phyloP scores from a whole-genome alignment of 805 yeast genomes.

The Monosporozyma servazzii region DNA sequence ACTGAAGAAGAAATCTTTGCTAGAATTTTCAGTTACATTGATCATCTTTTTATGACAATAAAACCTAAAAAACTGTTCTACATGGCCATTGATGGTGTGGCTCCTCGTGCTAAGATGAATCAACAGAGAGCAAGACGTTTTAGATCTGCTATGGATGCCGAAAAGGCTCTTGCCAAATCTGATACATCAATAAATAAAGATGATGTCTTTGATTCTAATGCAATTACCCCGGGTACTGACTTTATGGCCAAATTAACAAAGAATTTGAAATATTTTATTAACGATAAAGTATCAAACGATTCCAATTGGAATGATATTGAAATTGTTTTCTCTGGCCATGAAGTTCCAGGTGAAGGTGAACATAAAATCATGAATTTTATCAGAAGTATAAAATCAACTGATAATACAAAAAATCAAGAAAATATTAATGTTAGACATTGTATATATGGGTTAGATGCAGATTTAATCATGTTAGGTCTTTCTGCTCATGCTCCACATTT shows the following conservation, averaged over 20 bases:
- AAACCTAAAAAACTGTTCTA: constrained; percentile 79
- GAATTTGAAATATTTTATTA: constrained; percentile 77
- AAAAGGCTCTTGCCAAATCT: constrained; percentile 66
- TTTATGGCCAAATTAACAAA: constrained; percentile 84
- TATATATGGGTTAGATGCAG: constrained; percentile 93
- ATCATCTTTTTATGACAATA: constrained; percentile 80
- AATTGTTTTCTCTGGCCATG: constrained; percentile 81
- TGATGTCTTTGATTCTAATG: constrained; percentile 76
- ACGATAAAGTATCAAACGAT: constrained; percentile 79
- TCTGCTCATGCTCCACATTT: constrained; percentile 94
- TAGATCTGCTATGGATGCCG: constrained; percentile 89
- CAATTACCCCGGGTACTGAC: constrained; percentile 95
- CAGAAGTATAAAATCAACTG: constrained; percentile 64
- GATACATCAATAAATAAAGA: constrained; percentile 57
- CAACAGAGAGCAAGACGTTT: constrained; percentile 96
- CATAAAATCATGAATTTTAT: constrained; percentile 94
- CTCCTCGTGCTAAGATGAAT: constrained; percentile 97
- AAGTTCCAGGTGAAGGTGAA: constrained; percentile 98
- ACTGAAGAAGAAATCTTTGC: constrained; percentile 88
- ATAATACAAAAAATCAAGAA: constrained; percentile 42
- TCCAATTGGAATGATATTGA: constrained; percentile 74
- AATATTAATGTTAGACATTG: constrained; percentile 77
- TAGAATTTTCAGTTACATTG: constrained; percentile 89
- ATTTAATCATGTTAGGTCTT: constrained; percentile 85
- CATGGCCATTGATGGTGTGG: constrained; percentile 98